Evolutionary conservation across 768 basidiomycete species (phyloP).

Genomic region (Hemileccinum impolitum): DNA sequence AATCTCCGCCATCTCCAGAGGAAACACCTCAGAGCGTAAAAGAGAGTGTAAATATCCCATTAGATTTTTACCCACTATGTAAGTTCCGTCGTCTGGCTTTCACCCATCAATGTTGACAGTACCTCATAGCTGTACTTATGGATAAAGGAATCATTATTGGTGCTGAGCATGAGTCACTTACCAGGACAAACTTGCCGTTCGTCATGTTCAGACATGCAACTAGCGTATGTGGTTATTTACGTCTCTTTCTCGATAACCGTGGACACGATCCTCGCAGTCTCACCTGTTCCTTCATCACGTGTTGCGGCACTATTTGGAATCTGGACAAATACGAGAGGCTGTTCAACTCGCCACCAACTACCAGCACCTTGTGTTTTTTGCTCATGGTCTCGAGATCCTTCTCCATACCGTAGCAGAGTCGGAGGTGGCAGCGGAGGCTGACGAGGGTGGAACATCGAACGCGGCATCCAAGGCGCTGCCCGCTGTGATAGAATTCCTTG

Average conservation of each 20-base stretch:
- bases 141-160: conserved; percentile 99
- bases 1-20: conserved; percentile 46
- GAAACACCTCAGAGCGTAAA: conserved; percentile 55
- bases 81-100: conserved; percentile 21
- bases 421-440: conserved; percentile 47
- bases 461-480: conserved; percentile 46
- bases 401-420: conserved; percentile 92
- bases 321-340: conserved; percentile 63
- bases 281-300: conserved; percentile 94
- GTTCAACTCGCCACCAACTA: conserved; percentile 86
- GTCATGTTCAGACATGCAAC: conserved; percentile 90
- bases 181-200: conserved; percentile 75
- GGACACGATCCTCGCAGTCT: conserved; percentile 49
- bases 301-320: conserved; percentile 75
- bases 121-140: conserved; percentile 82
- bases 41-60: conserved; percentile 88
- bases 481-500: conserved; percentile 82
- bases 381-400: conserved; percentile 91
- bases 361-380: conserved; percentile 85
- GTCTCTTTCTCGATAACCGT: conserved; percentile 2
- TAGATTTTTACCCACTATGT: conserved; percentile 98
- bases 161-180: conserved; percentile 82
- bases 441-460: conserved; percentile 19
- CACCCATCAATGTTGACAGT: neutral
- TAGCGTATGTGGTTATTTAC: conserved; percentile 52